Percentiles rank a stretch among this genome's conserved stretches.
These are phyloP conservation scores for Fonsecaea multimorphosa DNA, from an alignment of 2,329 filamentous ascomycete species.

Conservation along the genomic window DNA sequence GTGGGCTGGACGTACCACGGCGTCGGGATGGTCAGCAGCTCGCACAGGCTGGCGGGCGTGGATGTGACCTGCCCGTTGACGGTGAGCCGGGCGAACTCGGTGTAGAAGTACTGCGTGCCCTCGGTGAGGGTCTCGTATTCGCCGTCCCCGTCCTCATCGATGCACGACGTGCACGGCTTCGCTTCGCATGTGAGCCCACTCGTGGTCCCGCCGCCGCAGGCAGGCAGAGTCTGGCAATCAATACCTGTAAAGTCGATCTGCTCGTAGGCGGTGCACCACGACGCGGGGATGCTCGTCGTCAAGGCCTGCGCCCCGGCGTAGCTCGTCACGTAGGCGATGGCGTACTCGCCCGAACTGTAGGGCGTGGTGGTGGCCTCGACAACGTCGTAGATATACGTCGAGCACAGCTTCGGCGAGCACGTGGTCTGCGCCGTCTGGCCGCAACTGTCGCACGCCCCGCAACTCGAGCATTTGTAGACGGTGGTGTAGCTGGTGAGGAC, in stretches of 20 bases:
- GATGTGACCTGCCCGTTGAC: slow-evolving; percentile 12
- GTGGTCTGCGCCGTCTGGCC: slow-evolving; percentile 1
- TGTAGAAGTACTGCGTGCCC: slow-evolving; percentile 10
- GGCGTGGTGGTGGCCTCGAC: slow-evolving; percentile 13
- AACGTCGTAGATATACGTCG: slow-evolving; percentile 4
- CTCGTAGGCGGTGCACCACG: slow-evolving; percentile 4
- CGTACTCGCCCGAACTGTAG: slow-evolving; percentile 7
- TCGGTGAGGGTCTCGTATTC: slow-evolving; percentile 15
- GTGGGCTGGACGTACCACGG: slow-evolving; percentile 8
- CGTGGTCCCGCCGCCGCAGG: not conserved
- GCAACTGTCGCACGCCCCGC: not conserved
- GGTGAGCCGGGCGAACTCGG: slow-evolving; percentile 10
- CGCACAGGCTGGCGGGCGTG: slow-evolving; percentile 15
- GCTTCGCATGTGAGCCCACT: slow-evolving; percentile 1
- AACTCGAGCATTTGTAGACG: slow-evolving; percentile 15
- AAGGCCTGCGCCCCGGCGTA: not conserved
- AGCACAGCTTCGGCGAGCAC: slow-evolving; percentile 14
- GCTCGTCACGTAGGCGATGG: slow-evolving; percentile 15
- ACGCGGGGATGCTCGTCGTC: slow-evolving; percentile 10
- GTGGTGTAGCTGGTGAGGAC: slow-evolving; percentile 17
- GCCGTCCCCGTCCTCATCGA: not conserved
- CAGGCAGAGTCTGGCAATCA: slow-evolving; percentile 8
- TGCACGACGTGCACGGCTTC: slow-evolving; percentile 12
- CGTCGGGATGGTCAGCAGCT: not conserved
- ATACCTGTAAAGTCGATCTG: not conserved